Conservation (phyloP, 1,284 basidiomycete genomes). For the Fistulina hepatica region DNA sequence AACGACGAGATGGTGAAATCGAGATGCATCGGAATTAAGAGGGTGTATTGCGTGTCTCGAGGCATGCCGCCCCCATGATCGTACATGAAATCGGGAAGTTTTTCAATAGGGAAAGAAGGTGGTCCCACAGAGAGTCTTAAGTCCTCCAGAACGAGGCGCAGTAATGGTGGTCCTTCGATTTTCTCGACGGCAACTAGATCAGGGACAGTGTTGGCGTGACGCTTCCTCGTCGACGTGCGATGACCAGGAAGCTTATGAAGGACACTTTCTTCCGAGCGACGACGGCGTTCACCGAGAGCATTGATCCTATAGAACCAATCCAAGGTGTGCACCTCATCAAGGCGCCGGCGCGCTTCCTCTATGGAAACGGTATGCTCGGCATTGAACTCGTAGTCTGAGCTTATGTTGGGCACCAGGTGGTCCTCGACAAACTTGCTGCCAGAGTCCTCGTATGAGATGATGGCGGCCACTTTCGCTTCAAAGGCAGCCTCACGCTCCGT, state of each 20-base stretch:
- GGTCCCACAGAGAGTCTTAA: slow-evolving; percentile 31
- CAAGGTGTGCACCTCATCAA: slow-evolving; percentile 67
- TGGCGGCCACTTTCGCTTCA: slow-evolving; percentile 60
- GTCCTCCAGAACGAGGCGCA: slow-evolving; percentile 57
- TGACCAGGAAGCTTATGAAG: slow-evolving; percentile 24
- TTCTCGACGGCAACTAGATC: slow-evolving; percentile 23
- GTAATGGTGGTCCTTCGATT: slow-evolving; percentile 37
- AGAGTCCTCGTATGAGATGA: no score
- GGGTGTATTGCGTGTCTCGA: slow-evolving; percentile 60
- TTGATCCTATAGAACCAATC: slow-evolving; percentile 63
- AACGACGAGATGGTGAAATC: slow-evolving; percentile 58
- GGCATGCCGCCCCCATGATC: slow-evolving; percentile 67
- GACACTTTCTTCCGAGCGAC: slow-evolving; percentile 19
- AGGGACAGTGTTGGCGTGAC: not conserved
- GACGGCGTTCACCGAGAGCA: slow-evolving; percentile 26
- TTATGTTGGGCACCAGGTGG: slow-evolving; percentile 23
- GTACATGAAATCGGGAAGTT: slow-evolving; percentile 60
- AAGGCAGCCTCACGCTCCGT: slow-evolving; percentile 77
- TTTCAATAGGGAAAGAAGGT: slow-evolving; percentile 51
- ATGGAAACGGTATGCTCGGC: slow-evolving; percentile 56
- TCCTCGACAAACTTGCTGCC: slow-evolving; percentile 22
- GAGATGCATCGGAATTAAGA: slow-evolving; percentile 80
- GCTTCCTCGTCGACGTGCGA: no score
- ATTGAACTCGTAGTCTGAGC: slow-evolving; percentile 45
- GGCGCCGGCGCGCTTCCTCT: slow-evolving; percentile 62